Base-by-base conservation (phyloP, 208 protist species). In the Trypanosoma rangeli region DNA sequence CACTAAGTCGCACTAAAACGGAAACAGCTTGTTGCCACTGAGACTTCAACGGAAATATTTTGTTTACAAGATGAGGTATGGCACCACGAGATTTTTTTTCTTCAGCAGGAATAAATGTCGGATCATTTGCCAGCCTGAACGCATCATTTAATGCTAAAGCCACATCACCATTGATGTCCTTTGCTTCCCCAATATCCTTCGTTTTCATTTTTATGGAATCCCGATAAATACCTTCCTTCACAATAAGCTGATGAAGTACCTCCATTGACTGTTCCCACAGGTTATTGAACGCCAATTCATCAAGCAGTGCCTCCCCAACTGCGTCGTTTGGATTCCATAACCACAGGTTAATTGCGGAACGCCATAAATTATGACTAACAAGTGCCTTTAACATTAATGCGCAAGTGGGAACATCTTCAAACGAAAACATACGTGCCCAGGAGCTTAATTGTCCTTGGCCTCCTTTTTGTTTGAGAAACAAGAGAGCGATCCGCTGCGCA, bases 341-440 rank as follows among this genome's bases (percentile, higher is more conserved):
- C 49, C 84, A 78, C 22, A 92, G 46, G 24, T 78, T 67, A 13
- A 92, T 60, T 8, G 86, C 86, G 0, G 75, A 84, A 22, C 70
- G 39, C 86, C 86, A 92, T 35, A 85, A 57, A 49, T 84, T 68
- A 57, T 89, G 86, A 24, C 65, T 76, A 42, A 92, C 78, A 35
- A 92, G 73, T 3, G 86, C 86, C 60, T 89, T 86, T 18, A 92
- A 73, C 70, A 92, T 70, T 26, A 92, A 70, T 13, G 83, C 54
- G 29, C 74, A 85, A 15, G 83, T 69, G 3, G 86, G 83, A 5
- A 92, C 66, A 28, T 75, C 74, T 29, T 92, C 86, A 39, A 75
- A 83, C 20, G 78, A 71, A 63, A 92, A 87, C 49, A 92, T 53
- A 8, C 73, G 80, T 35, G 79, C 76, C 86, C 86, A 92, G 15